Percentiles rank a stretch among this genome's conserved stretches.
Evolutionary conservation across 108 stramenopile genomes (phyloP).

Genomic region (Discostella pseudostelligera): DNA sequence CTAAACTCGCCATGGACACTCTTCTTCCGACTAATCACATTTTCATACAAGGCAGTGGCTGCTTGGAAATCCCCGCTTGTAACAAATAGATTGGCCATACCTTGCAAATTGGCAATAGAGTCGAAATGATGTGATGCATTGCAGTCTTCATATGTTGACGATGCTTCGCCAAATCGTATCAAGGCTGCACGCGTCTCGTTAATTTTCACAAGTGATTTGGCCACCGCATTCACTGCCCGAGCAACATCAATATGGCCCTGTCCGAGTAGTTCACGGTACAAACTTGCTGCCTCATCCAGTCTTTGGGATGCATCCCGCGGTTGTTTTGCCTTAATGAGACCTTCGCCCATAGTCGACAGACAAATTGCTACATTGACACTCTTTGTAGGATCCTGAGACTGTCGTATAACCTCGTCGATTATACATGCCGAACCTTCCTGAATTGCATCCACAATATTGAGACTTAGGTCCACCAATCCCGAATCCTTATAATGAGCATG

Average conservation of each 20-base stretch:
- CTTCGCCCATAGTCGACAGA: conserved; percentile 82
- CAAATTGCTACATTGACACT: conserved; percentile 77
- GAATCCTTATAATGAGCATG: conserved; percentile 22
- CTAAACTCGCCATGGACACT: conserved; percentile 70
- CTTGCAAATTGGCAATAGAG: conserved; percentile 80
- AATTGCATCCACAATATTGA: conserved; percentile 64
- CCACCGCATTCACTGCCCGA: conserved; percentile 67
- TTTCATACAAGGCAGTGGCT: conserved; percentile 81
- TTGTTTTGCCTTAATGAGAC: conserved; percentile 71
- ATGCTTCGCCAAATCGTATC: conserved; percentile 78
- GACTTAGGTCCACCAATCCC: conserved; percentile 20
- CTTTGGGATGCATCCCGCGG: conserved; percentile 77
- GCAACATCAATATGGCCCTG: conserved; percentile 66
- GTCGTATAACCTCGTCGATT: conserved; percentile 62
- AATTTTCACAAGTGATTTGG: conserved; percentile 76
- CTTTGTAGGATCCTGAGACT: conserved; percentile 51
- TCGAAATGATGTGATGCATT: conserved; percentile 77
- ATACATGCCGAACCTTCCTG: conserved; percentile 73
- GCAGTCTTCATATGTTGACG: conserved; percentile 80
- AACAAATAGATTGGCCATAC: conserved; percentile 74
- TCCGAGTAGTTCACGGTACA: conserved; percentile 73
- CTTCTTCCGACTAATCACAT: conserved; percentile 76
- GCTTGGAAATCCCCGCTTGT: conserved; percentile 80
- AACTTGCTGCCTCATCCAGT: conserved; percentile 72
- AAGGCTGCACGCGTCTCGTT: conserved; percentile 75